Base-by-base conservation (phyloP, 2,329 filamentous ascomycete genomes). In the Stachybotrys elegans region DNA sequence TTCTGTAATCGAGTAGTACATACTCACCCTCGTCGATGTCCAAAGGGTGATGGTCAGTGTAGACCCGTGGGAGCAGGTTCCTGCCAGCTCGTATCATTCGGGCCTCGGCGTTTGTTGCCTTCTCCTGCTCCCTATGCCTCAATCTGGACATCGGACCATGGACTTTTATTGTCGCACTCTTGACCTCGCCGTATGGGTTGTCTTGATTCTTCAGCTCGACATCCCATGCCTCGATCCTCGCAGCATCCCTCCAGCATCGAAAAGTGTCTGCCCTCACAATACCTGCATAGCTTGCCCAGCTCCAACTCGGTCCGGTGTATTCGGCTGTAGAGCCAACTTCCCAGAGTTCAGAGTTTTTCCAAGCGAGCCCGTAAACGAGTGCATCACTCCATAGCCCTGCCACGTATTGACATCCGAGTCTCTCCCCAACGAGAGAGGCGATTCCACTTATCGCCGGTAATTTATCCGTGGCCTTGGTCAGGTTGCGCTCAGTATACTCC, bases 291-390 rank as follows among this genome's bases (percentile, higher is more conserved):
- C 51, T 42, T n/a, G 48, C 43, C 51, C 51, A 53, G 32, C 51
- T 51, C 51, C 51, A 53, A 45, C 47, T 51, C 4, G 51, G 51
- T 6, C 47, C 51, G 7, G 42, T 45, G 13, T 50, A 53, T 12
- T 41, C 27, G 14, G 46, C 27, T 11, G 5, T 16, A 20, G 39
- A 42, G 16, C 13, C 19, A 7, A 44, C 31, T 12, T 6, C 4
- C 14, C 39, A 12, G 6, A 27, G 32, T 14, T 31, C 44, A 13
- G 45, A 21, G 5, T 40, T 27, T 29, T 51, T 42, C 49, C 51
- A 51, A 12, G 45, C 40, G 8, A 53, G n/a, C 19, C 49, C 45
- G 3, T 46, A 44, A 17, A 48, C 35, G n/a, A 51, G 13, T 4
- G 21, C 44, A 21, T 47, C 29, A 48, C 45, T 48, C 49, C 51